Evolutionary conservation across 73 alveolate species (phyloP).

Genomic region (Stentor coeruleus): DNA sequence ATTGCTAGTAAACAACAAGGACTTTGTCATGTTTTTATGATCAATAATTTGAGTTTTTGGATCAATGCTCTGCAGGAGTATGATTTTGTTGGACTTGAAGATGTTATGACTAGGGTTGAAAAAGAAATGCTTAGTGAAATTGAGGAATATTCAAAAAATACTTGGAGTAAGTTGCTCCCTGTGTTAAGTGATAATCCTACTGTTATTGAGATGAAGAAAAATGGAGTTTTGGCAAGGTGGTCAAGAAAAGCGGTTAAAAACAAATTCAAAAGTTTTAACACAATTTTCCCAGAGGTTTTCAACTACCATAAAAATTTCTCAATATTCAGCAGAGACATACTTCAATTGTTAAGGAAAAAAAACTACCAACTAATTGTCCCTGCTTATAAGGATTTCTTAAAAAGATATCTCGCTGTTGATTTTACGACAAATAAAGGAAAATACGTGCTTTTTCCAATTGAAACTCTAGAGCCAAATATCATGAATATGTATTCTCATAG

Average conservation of each 20-base stretch:
- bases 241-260: conserved; percentile 8
- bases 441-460: neutral
- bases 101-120: neutral
- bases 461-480: neutral
- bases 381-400: conserved; percentile 17
- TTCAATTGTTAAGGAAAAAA: neutral
- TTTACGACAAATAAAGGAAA: conserved; percentile 17
- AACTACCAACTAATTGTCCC: neutral
- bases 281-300: neutral
- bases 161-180: neutral
- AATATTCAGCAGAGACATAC: neutral
- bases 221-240: neutral
- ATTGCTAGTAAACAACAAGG: conserved; percentile 3
- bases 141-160: neutral
- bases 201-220: conserved; percentile 7
- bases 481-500: neutral
- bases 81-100: neutral
- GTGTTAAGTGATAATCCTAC: conserved; percentile 21
- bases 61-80: neutral
- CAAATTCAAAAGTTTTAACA: neutral
- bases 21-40: neutral
- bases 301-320: conserved; percentile 23
- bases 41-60: conserved; percentile 20
- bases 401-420: neutral
- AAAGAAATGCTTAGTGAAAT: conserved; percentile 11